Evolutionary conservation across 306 rosid species (phyloP), one percentile per base, ranked within the genome.

Genomic region (Pyrus bretschneideri): DNA sequence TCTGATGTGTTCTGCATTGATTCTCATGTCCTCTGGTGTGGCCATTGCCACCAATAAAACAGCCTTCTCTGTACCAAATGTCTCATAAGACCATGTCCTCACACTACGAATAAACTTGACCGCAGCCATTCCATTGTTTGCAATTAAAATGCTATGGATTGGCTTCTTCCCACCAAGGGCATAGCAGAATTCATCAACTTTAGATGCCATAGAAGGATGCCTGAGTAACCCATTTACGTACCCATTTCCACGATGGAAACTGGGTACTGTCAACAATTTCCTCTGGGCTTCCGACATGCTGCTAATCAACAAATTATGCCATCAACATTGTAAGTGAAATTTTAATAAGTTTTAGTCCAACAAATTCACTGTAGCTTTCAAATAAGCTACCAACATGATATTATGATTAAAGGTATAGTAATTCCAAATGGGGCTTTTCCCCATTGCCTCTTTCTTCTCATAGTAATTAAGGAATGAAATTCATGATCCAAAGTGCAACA

Each of bases 121-220:
- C 2, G 99, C 99, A 9, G 99, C 99, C 99, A 96, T 96, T 83
- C 99, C 99, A 91, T 96, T 96, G 88, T 96, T 96, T 49, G 99
- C 93, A 49, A 96, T 87, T 76, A 96, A 88, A 82, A 96, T 96
- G 74, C 99, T 96, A 76, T 92, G 98, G 83, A 96, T 91, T 77
- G 99, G 98, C 78, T 63, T 92, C 84, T 89, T 88, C 75, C 99
- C 99, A 52, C 98, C 93, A 70, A 96, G 98, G 69, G 98, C 87
- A 25, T 77, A 78, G 85, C 98, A 96, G 83, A 83, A 96, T 29
- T 88, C 91, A 60, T 87, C 93, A 45, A 96, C 88, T 77, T 82
- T 96, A 64, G 98, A 83, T 72, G 88, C 84, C 60, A 87, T 81
- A 81, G 91, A 87, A 70, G 93, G 87, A 73, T 83, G 86, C 83